Evolutionary conservation across 345 rosid species (phyloP).

Genomic region (Rubroshorea leprosula): DNA sequence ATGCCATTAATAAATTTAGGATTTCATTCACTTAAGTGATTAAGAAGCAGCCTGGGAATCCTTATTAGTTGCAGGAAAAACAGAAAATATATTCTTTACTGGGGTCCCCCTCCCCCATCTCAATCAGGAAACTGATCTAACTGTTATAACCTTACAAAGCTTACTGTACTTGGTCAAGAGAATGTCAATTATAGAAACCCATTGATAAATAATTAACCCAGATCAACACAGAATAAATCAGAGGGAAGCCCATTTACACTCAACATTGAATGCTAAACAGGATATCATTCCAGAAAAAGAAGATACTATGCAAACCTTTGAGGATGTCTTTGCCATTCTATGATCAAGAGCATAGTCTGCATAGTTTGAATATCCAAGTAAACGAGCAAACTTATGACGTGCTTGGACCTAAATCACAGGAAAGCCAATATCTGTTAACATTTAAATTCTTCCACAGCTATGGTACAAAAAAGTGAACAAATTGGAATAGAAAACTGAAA

Average conservation of each 20-base stretch:
- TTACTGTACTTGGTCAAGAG: too few relatives aligned
- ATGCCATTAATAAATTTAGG: too few relatives aligned
- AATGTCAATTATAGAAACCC: not conserved
- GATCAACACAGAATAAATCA: not conserved
- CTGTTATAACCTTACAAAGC: too few relatives aligned
- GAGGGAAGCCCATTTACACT: too few relatives aligned
- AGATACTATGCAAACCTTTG: constrained; percentile 50
- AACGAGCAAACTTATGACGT: constrained; percentile 81
- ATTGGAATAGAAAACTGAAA: not conserved
- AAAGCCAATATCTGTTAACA: constrained; percentile 1
- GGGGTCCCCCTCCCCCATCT: too few relatives aligned
- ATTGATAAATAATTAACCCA: too few relatives aligned
- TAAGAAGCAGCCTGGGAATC: too few relatives aligned
- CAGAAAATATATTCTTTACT: too few relatives aligned
- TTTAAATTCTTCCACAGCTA: not conserved
- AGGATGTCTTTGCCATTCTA: constrained; percentile 80
- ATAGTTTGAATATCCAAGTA: constrained; percentile 79
- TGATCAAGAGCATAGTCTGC: constrained; percentile 77
- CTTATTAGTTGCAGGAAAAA: too few relatives aligned
- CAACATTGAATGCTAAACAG: constrained; percentile 3
- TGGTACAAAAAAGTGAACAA: not conserved
- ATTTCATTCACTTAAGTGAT: too few relatives aligned
- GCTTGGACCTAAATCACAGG: constrained; percentile 52
- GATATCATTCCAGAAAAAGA: constrained; percentile 9
- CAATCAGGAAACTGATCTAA: too few relatives aligned